These are phyloP conservation scores for Sonneratia alba DNA, from an alignment of 345 rosid genomes.

Conservation along the genomic window DNA sequence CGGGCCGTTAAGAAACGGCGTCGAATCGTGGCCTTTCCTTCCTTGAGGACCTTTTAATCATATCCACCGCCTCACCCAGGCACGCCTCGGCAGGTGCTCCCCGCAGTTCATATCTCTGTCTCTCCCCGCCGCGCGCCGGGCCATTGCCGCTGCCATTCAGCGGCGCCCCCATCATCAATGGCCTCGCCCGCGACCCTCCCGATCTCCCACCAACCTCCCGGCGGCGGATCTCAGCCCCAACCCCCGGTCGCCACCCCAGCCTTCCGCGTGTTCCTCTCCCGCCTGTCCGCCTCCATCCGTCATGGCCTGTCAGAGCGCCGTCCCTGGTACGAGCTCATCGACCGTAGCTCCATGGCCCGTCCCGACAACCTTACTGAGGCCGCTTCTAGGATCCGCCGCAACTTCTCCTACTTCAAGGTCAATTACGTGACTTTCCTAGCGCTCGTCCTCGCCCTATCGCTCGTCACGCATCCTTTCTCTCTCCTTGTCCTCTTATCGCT, in stretches of 20 bases:
- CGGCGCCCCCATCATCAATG: constrained; percentile 1
- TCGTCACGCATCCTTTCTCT: constrained; percentile 17
- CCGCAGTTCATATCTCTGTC: background rate
- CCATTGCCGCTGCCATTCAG: background rate
- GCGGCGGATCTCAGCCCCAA: constrained; percentile 1
- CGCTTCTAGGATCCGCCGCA: constrained; percentile 16
- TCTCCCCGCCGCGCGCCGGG: background rate
- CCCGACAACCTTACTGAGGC: constrained; percentile 16
- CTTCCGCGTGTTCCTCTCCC: constrained; percentile 15
- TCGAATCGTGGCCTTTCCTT: too few species aligned
- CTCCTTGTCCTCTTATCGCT: constrained; percentile 14
- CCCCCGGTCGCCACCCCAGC: constrained; percentile 8
- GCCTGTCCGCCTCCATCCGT: constrained; percentile 12
- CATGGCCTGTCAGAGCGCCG: constrained; percentile 16
- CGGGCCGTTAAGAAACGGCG: too few species aligned
- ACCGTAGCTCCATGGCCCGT: constrained; percentile 13
- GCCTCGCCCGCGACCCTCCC: constrained; percentile 14
- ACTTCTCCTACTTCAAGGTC: constrained; percentile 17
- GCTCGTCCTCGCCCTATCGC: constrained; percentile 15
- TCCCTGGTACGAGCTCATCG: constrained; percentile 15
- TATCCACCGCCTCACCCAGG: too few species aligned
- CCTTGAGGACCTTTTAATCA: too few species aligned
- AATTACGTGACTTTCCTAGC: constrained; percentile 13
- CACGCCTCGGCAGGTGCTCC: too few species aligned
- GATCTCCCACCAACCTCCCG: constrained; percentile 8